These are phyloP conservation scores for Galeopsis tetrahit DNA, from an alignment of 257 asterid species.

Conservation along the genomic window DNA sequence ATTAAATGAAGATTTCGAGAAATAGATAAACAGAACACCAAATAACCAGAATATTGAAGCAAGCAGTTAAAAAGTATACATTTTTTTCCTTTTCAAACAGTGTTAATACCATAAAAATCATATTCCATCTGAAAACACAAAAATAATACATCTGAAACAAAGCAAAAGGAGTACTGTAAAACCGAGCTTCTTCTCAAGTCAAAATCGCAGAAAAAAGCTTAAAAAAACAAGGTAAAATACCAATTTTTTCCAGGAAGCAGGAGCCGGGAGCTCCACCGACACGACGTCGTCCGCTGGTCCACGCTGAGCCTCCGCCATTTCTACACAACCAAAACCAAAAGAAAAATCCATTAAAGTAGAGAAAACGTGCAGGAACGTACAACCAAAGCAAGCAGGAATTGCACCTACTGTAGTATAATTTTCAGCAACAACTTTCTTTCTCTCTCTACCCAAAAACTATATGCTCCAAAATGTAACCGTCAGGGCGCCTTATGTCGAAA, in stretches of 20 bases:
- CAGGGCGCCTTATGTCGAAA: slow-evolving; percentile 39
- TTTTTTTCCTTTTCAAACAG: neutral
- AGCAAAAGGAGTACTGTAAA: too few relatives aligned
- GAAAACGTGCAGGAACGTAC: slow-evolving; percentile 19
- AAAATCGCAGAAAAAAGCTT: neutral
- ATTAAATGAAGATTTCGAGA: neutral
- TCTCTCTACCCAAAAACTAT: slow-evolving; percentile 39
- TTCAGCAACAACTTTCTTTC: slow-evolving; percentile 36
- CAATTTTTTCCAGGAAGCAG: slow-evolving; percentile 75
- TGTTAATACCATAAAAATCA: neutral
- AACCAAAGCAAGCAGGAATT: slow-evolving; percentile 17
- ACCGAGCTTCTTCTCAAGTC: slow-evolving; percentile 1
- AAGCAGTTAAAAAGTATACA: neutral
- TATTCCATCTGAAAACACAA: neutral
- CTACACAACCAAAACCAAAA: slow-evolving; percentile 38
- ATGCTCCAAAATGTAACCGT: slow-evolving; percentile 48
- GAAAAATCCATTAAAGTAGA: slow-evolving; percentile 23
- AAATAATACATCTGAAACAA: neutral
- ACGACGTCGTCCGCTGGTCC: slow-evolving; percentile 44
- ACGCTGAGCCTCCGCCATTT: slow-evolving; percentile 49
- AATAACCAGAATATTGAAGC: neutral
- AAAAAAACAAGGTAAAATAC: slow-evolving; percentile 34
- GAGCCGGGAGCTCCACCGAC: slow-evolving; percentile 72
- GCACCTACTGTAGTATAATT: slow-evolving; percentile 19
- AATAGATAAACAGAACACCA: neutral